Base-by-base conservation (phyloP, 345 rosid species). In the Trapa bicornis region DNA sequence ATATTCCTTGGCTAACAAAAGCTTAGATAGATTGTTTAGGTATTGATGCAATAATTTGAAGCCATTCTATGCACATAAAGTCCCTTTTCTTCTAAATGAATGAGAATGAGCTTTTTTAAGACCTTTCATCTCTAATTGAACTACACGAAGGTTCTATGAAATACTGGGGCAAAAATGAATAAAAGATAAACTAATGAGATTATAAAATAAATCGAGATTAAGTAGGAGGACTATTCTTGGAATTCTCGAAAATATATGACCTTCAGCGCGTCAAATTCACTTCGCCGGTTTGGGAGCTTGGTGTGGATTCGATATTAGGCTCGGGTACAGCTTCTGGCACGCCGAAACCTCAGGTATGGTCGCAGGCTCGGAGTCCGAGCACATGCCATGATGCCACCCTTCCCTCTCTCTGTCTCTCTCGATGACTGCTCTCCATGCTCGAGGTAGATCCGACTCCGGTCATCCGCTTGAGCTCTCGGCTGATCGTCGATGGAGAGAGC, bases 271-370 rank as follows among this genome's bases (percentile, higher is more conserved):
- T 41, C 43, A 41, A 41, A 41, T 41, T 8, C 43, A 4, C 43
- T 67, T 65, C 38, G 67, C 54, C 67, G 81, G 80, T 12, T 73
- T 72, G 79, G 84, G 66, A 11, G 61, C 64, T 74, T 54, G 82
- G 83, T 74, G 80, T 33, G 80, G 73, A 70, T 71, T 58, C 56
- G 57, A 62, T 56, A 61, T 65, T 73, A 87, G 96, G 91, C 70
- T 83, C 74, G 94, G 89, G 72, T 63, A 53, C 63, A 61, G 62
- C 16, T 50, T 53, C 66, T 56, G 42, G 39, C 63, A 13, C 41
- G 16, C 70, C 74, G 64, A 53, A 69, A 64, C 54, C 71, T 77
- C 84, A 87, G 86, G 82, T 81, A 77, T 66, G 84, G 84, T 73
- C 50, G 68, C 78, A 86, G 89, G 79, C 47, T 78, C 81, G 88